Evolutionary conservation across 2,329 filamentous ascomycete genomes (phyloP).

Genomic region (Aphanocladium album): DNA sequence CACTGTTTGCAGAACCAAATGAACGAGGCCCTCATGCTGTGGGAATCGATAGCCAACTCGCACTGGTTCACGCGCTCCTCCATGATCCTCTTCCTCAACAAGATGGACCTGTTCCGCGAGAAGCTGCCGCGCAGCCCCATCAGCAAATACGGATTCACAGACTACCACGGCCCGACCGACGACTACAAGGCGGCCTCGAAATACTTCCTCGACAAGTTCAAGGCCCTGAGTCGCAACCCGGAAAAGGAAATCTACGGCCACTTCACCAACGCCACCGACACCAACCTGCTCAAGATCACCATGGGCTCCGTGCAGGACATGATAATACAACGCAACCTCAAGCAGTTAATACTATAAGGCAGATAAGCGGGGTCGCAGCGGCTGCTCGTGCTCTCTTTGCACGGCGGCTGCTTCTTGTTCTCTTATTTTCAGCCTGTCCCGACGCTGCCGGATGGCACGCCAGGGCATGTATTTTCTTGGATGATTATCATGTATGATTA

Average conservation of each 20-base stretch:
- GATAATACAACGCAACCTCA: constrained; percentile 79
- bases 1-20: constrained; percentile 67
- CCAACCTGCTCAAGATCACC: constrained; percentile 77
- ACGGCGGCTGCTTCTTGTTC: not conserved
- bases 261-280: constrained; percentile 59
- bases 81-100: constrained; percentile 81
- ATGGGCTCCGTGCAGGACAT: constrained; percentile 85
- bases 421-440: not conserved
- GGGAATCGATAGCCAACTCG: constrained; percentile 79
- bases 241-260: constrained; percentile 61
- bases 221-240: constrained; percentile 65
- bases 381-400: not conserved
- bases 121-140: constrained; percentile 69
- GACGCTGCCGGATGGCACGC: not conserved
- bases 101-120: constrained; percentile 79
- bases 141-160: constrained; percentile 68
- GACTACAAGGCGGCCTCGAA: constrained; percentile 72
- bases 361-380: not conserved
- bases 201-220: constrained; percentile 79
- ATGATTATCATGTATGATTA: constrained; percentile 13
- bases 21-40: constrained; percentile 83
- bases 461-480: not conserved
- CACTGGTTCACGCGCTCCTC: constrained; percentile 81
- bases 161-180: constrained; percentile 66
- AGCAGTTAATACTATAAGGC: constrained; percentile 64